Evolutionary conservation across 2,329 filamentous ascomycete species (phyloP), one percentile per base, ranked within the genome.

Genomic region (Tolypocladium cylindrosporum): DNA sequence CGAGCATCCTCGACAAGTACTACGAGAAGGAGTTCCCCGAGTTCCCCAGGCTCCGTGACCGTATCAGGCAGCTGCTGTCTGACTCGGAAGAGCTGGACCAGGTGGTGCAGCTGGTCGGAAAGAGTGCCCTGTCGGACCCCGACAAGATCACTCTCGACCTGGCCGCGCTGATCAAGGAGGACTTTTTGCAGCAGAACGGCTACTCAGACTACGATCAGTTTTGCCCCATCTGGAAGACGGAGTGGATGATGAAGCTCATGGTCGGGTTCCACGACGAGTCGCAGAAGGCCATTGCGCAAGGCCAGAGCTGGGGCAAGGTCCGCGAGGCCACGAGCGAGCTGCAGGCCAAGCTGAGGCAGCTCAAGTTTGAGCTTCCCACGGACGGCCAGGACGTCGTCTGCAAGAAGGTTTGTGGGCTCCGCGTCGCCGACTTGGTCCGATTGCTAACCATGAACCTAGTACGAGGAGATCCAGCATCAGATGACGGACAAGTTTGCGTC

Each of bases 201-300:
- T 99, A 99, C 84, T 94, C 89, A 65, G 91, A 97, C 75, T 97
- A 99, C 73, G 94, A 99, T 72, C 92, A 97, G 78, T 99, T 96
- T 85, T 99, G 94, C 72, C 94, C 94, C 55, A 84, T 99, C 69
- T 99, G 94, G 94, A 99, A 99, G 87, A 99, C 94, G 0, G 89
- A 96, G 74, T 99, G 94, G 88, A 97, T 99, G 94, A 99, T 99
- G 94, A 97, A 96, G 84, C 88, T 91, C 63, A 97, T 99, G 86
- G 90, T 99, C 81, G 90, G 88, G 59, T 99, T 93, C 84, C 91
- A 97, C 72, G 95, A 99, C 69, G 94, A 99, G 79, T 87, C 91
- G 31, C 93, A 97, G 74, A 97, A 97, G 84, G 91, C 91, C 8
- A 84, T 99, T 70, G 82, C 89, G 7, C 91, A 96, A 74, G 94